Evolutionary conservation across 1,284 basidiomycete species (phyloP), one percentile per base, ranked within the genome.

Genomic region (Xerocomus cyaneibrunnescens): DNA sequence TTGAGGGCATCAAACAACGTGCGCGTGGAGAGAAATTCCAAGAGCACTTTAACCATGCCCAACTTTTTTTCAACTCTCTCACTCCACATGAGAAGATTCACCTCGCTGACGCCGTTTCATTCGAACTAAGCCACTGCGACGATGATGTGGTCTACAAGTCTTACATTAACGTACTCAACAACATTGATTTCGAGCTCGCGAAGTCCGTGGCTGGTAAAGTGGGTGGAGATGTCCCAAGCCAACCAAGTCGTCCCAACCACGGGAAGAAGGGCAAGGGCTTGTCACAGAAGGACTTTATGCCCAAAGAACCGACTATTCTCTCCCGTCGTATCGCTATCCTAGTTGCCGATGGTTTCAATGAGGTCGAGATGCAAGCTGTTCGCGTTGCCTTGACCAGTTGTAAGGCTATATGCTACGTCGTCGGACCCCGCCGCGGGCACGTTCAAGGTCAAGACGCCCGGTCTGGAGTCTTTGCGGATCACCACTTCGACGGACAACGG

Each of bases 51-150:
- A 78, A 75, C 49, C 85, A 88, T 64, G 79, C 89, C 1, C 81
- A 91, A 58, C 76, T 92, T 17, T 91, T 89, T 74, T 85, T 81
- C 72, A 93, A 94, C 73, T 92, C 89, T 14, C 76, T 93, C 50
- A 64, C 77, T 2, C 61, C 74, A 0, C 64, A 80, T 49, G 91
- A 94, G 73, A 83, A 85, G 69, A 57, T 71, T 7, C 89, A 93
- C 66, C 73, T 91, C 35, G 70, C 80, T 44, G 62, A 68, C 5
- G 89, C 88, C 2, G 76, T 89, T 53, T 80, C 83, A 12, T 93
- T 93, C 67, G 91, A 92, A 69, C 76, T 93, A 34, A 81, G 80
- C 48, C 87, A 92, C 61, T 89, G 87, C 69, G 83, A 88, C 52
- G 89, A 92, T 56, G 78, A 81, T 0, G 68, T 75, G 4, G 87